A percentile compares a stretch with the other conserved stretches of the same genome.
These are phyloP conservation scores for Eucalyptus curtisii DNA, from an alignment of 345 rosid genomes.

Conservation along the genomic window DNA sequence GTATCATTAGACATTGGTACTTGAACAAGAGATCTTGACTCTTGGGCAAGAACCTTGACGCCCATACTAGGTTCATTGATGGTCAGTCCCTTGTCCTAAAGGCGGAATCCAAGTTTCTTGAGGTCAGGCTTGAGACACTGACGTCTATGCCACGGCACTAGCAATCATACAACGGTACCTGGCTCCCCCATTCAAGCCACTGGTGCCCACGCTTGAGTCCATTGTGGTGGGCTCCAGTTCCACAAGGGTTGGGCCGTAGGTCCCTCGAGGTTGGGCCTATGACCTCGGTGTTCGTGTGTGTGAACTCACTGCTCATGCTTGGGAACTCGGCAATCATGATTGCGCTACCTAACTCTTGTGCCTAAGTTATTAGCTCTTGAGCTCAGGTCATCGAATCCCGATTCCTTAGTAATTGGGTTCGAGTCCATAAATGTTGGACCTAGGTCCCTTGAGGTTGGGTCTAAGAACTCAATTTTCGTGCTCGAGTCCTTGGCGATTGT, in stretches of 20 bases:
- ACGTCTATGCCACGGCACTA: not conserved
- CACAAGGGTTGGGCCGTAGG: not conserved
- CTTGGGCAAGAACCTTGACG: not conserved
- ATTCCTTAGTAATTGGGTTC: not conserved
- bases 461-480: not conserved
- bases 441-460: not conserved
- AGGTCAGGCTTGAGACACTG: not conserved
- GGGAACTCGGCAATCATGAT: not conserved
- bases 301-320: not conserved
- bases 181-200: not conserved
- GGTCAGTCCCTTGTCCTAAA: not conserved
- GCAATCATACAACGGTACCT: fast-evolving
- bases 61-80: not conserved
- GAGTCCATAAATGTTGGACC: not conserved
- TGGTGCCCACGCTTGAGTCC: not conserved
- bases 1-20: not conserved
- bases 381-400: fast-evolving
- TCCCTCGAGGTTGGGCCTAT: not conserved
- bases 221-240: not conserved
- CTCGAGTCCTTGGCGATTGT: not conserved
- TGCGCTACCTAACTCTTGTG: not conserved
- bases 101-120: not conserved
- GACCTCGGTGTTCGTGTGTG: not conserved
- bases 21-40: not conserved
- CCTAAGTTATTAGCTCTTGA: not conserved